Base-by-base conservation (phyloP, 495 filamentous ascomycete genomes). In the Talaromyces borbonicus region DNA sequence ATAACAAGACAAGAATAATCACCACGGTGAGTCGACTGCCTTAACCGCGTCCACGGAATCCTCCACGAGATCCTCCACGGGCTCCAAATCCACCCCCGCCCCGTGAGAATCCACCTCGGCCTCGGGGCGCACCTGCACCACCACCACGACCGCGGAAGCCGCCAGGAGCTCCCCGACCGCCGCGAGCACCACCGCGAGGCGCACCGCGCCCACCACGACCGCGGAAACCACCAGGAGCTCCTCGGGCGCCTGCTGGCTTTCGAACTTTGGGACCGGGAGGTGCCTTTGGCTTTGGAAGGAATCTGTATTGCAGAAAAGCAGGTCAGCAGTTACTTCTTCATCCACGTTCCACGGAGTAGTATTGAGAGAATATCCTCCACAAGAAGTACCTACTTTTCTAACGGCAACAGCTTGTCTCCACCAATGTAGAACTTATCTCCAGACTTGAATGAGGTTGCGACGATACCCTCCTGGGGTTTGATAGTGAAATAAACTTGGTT, bases 401-500 rank as follows among this genome's bases (percentile, higher is more conserved):
- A 65, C 16, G 93, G 92, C 12, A 98, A 74, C 15, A 97, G 79
- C 71, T 96, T 97, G 65, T 98, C 92, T 38, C 80, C 78, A 37
- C 83, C 85, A 54, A 98, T 95, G 73, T 80, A 98, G 63, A 98
- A 90, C 70, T 92, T 95, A 72, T 98, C 92, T 51, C 93, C 92
- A 45, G 78, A 58, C 66, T 95, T 95, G 81, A 97, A 98, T 2
- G 86, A 93, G 15, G 79, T 78, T 35, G 92, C 90, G 58, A 92
- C 81, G 66, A 98, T 96, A 55, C 92, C 92, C 57, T 95, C 89
- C 58, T 86, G 77, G 27, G 93, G 88, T 70, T 96, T 97, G 63
- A 98, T 79, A 49, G 92, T 97, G 79, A 98, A 98, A 73, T 82
- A 95, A 48, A 97, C 88, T 63, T 94, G 83, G 73, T 93, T 96